phyloP scores from a whole-genome alignment of 1,284 basidiomycete genomes.

The Papiliotrema terrestris region DNA sequence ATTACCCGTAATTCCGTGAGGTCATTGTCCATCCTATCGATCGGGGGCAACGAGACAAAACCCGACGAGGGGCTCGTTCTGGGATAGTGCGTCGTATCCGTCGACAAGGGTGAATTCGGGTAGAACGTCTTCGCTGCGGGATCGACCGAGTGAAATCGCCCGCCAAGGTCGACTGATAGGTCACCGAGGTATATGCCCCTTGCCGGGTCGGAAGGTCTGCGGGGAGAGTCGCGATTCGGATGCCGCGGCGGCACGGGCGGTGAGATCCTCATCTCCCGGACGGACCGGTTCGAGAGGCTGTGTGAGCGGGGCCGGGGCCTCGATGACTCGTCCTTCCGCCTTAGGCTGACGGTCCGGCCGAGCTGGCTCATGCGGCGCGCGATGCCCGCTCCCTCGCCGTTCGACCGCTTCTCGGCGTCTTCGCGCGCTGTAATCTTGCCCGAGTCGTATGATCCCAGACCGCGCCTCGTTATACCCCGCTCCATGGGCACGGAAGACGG shows the following conservation, averaged over 20 bases:
- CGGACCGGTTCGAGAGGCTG: constrained; percentile 8
- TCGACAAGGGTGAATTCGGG: constrained; percentile 5
- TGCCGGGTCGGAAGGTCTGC: background rate
- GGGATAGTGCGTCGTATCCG: constrained; percentile 12
- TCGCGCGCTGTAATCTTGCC: constrained; percentile 15
- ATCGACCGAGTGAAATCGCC: constrained; percentile 9
- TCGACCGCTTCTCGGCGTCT: constrained; percentile 12
- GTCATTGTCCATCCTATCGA: background rate
- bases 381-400: background rate
- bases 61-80: background rate
- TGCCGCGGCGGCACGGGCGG: constrained; percentile 6
- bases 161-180: constrained; percentile 18
- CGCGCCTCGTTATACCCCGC: constrained; percentile 15
- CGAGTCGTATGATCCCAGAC: constrained; percentile 15
- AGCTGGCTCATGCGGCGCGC: constrained; percentile 3
- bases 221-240: background rate
- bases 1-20: background rate
- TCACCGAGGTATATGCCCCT: constrained; percentile 12
- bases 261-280: constrained; percentile 6
- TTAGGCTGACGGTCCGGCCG: constrained; percentile 2
- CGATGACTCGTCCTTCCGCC: constrained; percentile 4
- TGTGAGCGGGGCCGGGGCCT: constrained; percentile 14
- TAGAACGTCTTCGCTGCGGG: constrained; percentile 2
- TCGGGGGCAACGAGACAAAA: background rate
- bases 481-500: constrained; percentile 14